Conservation (phyloP, 352 stramenopile genomes). For the Phytopythium vexans region DNA sequence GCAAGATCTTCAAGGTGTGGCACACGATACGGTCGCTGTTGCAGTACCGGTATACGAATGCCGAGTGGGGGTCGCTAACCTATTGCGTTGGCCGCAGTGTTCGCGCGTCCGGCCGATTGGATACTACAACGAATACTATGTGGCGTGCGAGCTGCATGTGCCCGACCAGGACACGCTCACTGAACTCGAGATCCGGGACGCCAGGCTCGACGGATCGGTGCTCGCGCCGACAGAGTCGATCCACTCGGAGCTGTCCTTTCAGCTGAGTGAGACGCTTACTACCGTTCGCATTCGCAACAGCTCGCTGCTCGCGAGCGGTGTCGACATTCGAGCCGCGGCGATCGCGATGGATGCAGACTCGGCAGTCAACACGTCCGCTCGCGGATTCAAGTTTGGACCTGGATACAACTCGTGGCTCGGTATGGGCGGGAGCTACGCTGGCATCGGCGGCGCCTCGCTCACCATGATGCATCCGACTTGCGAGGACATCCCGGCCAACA, state of each 20-base stretch:
- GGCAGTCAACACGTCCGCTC: slow-evolving; percentile 49
- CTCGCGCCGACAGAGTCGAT: slow-evolving; percentile 33
- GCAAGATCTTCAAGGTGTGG: slow-evolving; percentile 8
- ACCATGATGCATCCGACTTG: slow-evolving; percentile 31
- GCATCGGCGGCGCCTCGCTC: slow-evolving; percentile 69
- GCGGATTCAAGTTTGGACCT: slow-evolving; percentile 75
- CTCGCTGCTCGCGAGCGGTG: slow-evolving; percentile 47
- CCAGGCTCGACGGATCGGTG: slow-evolving; percentile 33
- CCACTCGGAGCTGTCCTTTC: slow-evolving; percentile 51
- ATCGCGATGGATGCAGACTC: slow-evolving; percentile 44
- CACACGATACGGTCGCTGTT: background rate
- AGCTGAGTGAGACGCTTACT: slow-evolving; percentile 27
- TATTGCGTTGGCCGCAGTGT: slow-evolving; percentile 28
- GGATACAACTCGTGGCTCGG: slow-evolving; percentile 73
- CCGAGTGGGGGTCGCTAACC: background rate
- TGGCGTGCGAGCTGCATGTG: slow-evolving; percentile 52
- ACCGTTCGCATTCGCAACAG: slow-evolving; percentile 46
- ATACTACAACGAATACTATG: slow-evolving; percentile 83
- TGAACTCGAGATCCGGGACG: slow-evolving; percentile 41
- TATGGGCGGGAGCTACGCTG: slow-evolving; percentile 72
- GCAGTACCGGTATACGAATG: too few species aligned
- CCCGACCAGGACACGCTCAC: slow-evolving; percentile 23
- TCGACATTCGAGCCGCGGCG: slow-evolving; percentile 47
- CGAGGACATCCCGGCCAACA: slow-evolving; percentile 48
- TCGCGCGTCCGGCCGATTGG: slow-evolving; percentile 61